phyloP scores from a whole-genome alignment of 495 filamentous ascomycete species.

The Cercophora sp. region DNA sequence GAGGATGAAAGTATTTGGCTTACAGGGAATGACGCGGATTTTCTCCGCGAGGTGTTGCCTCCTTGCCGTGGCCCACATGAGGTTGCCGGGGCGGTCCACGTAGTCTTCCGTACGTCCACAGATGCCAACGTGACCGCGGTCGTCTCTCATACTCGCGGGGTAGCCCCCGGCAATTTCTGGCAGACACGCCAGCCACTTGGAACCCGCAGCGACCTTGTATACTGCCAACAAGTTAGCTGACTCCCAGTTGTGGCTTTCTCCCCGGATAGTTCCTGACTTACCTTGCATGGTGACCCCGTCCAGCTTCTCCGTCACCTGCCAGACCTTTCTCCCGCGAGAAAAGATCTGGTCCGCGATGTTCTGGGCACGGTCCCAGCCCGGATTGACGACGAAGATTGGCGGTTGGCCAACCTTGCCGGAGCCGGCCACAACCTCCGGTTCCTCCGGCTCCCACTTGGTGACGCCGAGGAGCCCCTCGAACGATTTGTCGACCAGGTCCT shows the following conservation, averaged over 20 bases:
- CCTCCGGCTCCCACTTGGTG: constrained; percentile 18
- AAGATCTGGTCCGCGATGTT: constrained; percentile 1
- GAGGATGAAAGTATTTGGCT: too few relatives aligned
- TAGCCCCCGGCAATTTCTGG: background rate
- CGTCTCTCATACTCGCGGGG: constrained; percentile 4
- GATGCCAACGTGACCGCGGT: constrained; percentile 10
- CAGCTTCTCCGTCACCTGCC: constrained; percentile 25
- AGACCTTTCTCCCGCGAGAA: background rate
- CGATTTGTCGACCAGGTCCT: constrained; percentile 3
- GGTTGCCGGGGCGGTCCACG: background rate
- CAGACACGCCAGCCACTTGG: constrained; percentile 5
- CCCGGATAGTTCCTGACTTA: too few relatives aligned
- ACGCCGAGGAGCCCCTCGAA: constrained; percentile 16
- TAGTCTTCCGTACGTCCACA: constrained; percentile 7
- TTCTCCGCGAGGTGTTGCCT: constrained; percentile 6
- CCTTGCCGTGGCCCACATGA: constrained; percentile 15
- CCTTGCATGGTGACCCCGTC: constrained; percentile 25
- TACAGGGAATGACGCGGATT: background rate
- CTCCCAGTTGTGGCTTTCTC: too few relatives aligned
- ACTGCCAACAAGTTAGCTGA: too few relatives aligned
- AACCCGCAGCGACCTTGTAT: constrained; percentile 14
- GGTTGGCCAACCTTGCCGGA: constrained; percentile 3
- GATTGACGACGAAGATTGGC: constrained; percentile 15
- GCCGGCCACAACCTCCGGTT: background rate
- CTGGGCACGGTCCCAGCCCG: constrained; percentile 14